A percentile compares a stretch with the other conserved stretches of the same genome.
These are phyloP conservation scores for Zygosaccharomyces sapae DNA, from an alignment of 1,139 yeast genomes.

Conservation along the genomic window DNA sequence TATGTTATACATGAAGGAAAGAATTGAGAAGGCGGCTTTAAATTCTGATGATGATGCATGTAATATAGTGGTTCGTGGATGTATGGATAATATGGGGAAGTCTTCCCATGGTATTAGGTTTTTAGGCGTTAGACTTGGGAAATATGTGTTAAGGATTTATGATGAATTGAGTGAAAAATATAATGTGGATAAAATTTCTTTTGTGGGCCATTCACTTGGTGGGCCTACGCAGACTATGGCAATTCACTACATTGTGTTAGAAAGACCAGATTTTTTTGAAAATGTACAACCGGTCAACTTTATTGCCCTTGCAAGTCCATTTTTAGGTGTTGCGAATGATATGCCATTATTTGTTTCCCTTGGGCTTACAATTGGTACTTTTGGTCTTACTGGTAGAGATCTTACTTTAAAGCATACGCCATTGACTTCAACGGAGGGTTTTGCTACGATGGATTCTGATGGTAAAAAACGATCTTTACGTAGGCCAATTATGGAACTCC, in stretches of 20 bases:
- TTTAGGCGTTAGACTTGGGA: slow-evolving; percentile 57
- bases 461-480: slow-evolving; percentile 18
- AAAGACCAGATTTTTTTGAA: slow-evolving; percentile 53
- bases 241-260: slow-evolving; percentile 47
- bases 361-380: slow-evolving; percentile 58
- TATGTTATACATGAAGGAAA: slow-evolving; percentile 57
- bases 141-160: slow-evolving; percentile 49
- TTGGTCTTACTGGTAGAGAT: slow-evolving; percentile 64
- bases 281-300: slow-evolving; percentile 52
- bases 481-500: slow-evolving; percentile 49
- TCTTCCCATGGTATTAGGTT: slow-evolving; percentile 60
- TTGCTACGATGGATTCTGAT: slow-evolving; percentile 13
- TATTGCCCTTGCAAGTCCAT: slow-evolving; percentile 57
- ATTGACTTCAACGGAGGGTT: slow-evolving; percentile 26
- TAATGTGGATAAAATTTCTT: slow-evolving; percentile 50
- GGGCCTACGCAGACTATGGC: slow-evolving; percentile 65
- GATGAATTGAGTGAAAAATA: slow-evolving; percentile 36
- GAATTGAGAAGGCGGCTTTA: slow-evolving; percentile 40
- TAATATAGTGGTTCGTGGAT: slow-evolving; percentile 56
- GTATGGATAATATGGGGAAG: slow-evolving; percentile 54
- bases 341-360: slow-evolving; percentile 54
- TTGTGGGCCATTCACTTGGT: slow-evolving; percentile 64
- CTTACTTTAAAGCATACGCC: slow-evolving; percentile 44
- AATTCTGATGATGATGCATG: slow-evolving; percentile 26
- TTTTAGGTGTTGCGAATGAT: slow-evolving; percentile 59